Percentiles rank a stretch among this genome's conserved stretches.
Evolutionary conservation across 169 alveolate species (phyloP).

Genomic region (Eimeria praecox): DNA sequence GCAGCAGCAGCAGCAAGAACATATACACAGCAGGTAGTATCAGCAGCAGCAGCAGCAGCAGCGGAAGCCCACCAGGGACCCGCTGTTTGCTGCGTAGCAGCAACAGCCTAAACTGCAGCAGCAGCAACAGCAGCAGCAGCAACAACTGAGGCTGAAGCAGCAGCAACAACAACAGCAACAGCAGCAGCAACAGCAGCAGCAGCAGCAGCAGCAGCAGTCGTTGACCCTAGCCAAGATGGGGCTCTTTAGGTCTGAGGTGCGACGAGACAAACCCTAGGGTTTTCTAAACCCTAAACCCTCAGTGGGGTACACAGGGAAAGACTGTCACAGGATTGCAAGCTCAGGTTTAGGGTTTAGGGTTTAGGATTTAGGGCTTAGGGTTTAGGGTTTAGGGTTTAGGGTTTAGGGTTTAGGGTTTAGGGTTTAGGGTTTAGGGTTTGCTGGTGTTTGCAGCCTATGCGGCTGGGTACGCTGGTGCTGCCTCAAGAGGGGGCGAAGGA

Average conservation of each 20-base stretch:
- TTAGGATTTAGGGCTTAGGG: too few species aligned
- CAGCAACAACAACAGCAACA: slow-evolving; percentile 43
- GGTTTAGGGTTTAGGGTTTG: slow-evolving; percentile 20
- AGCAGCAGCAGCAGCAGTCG: slow-evolving; percentile 14
- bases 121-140: slow-evolving; percentile 57
- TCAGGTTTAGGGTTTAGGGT: slow-evolving; percentile 10
- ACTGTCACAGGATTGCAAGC: too few species aligned
- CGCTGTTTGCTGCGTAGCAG: slow-evolving; percentile 26
- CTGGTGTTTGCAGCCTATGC: slow-evolving; percentile 89
- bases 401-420: slow-evolving; percentile 22
- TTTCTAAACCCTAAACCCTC: not conserved
- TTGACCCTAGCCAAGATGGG: slow-evolving; percentile 42
- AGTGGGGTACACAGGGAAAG: not conserved
- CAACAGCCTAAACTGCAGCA: slow-evolving; percentile 35
- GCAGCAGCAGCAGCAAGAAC: slow-evolving; percentile 50
- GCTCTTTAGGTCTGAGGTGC: slow-evolving; percentile 74
- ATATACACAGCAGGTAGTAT: not conserved
- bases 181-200: slow-evolving; percentile 41
- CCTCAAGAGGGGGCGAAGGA: slow-evolving; percentile 95
- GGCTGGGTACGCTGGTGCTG: slow-evolving; percentile 95
- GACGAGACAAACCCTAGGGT: not conserved
- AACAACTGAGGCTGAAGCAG: slow-evolving; percentile 1
- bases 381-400: slow-evolving; percentile 23
- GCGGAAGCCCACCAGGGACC: not conserved
- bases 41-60: slow-evolving; percentile 41